phyloP scores from a whole-genome alignment of 257 asterid species.

The Salvia hispanica region DNA sequence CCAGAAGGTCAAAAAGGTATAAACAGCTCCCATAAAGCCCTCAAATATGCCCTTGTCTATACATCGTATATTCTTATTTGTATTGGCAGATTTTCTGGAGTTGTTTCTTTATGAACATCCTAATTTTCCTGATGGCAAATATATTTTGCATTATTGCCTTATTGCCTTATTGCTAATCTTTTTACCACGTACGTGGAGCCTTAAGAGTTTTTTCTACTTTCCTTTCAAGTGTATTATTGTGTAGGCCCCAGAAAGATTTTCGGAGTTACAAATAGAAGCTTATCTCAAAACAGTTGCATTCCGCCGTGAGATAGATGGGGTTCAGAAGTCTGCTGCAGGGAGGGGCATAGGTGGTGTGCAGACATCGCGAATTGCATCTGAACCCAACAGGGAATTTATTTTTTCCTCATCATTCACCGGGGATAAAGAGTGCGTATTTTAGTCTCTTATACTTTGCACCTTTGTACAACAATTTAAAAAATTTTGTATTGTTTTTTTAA shows the following conservation, averaged over 20 bases:
- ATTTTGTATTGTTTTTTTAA: not conserved
- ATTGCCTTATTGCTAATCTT: not conserved
- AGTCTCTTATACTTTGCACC: not conserved
- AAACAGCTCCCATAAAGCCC: not conserved
- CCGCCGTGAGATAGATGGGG: constrained; percentile 94
- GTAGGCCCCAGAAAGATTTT: constrained; percentile 87
- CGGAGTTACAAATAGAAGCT: constrained; percentile 93
- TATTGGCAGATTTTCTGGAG: not conserved
- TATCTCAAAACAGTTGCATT: constrained; percentile 98
- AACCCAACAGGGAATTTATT: constrained; percentile 91
- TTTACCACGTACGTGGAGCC: not conserved
- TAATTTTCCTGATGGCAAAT: not conserved
- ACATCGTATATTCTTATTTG: not conserved
- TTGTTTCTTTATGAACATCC: not conserved
- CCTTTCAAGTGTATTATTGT: constrained; percentile 2
- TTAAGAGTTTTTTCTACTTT: not conserved
- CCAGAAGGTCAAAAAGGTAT: constrained; percentile 96
- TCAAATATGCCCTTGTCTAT: not conserved
- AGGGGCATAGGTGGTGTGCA: constrained; percentile 85
- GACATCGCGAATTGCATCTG: constrained; percentile 95
- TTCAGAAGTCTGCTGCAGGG: constrained; percentile 92
- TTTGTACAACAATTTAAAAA: constrained; percentile 15
- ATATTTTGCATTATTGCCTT: constrained; percentile 19
- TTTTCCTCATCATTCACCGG: constrained; percentile 89
- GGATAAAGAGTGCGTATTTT: constrained; percentile 67